Evolutionary conservation across 31 red algal species (phyloP).

Genomic region (Asparagopsis taxiformis): DNA sequence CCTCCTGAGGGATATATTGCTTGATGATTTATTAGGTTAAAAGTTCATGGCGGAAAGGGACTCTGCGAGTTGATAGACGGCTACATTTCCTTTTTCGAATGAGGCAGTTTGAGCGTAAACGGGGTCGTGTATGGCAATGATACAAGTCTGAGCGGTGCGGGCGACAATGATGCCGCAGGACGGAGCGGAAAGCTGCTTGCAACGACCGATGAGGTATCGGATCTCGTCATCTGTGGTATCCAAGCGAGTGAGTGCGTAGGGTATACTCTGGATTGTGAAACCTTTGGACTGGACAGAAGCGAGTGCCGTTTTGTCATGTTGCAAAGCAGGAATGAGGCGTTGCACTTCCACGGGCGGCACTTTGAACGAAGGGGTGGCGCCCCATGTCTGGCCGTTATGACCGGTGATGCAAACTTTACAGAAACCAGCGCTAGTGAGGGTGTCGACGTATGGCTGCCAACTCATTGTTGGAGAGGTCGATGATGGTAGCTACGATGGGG

Average conservation of each 20-base stretch:
- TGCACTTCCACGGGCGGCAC: conserved; percentile 34
- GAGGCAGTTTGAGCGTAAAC: conserved; percentile 23
- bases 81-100: conserved; percentile 39
- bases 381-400: conserved; percentile 69
- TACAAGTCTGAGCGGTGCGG: conserved; percentile 58
- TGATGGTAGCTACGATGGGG: too few species aligned
- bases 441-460: conserved; percentile 74
- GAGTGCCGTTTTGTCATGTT: conserved; percentile 25
- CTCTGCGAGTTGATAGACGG: conserved; percentile 51
- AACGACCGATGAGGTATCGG: conserved; percentile 41
- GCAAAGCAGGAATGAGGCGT: conserved; percentile 7
- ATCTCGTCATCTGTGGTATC: conserved; percentile 67
- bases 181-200: conserved; percentile 48
- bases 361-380: conserved; percentile 44
- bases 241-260: conserved; percentile 68
- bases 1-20: conserved; percentile 53
- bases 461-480: too few species aligned
- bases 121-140: conserved; percentile 72
- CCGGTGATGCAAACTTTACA: conserved; percentile 71
- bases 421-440: conserved; percentile 64
- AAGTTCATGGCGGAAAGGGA: conserved; percentile 53
- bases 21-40: conserved; percentile 12
- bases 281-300: conserved; percentile 18
- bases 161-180: conserved; percentile 58
- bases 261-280: conserved; percentile 54